Percentiles rank a stretch among this genome's conserved stretches.
Conservation (phyloP, 768 basidiomycete genomes). For the Phallus indusiatus region DNA sequence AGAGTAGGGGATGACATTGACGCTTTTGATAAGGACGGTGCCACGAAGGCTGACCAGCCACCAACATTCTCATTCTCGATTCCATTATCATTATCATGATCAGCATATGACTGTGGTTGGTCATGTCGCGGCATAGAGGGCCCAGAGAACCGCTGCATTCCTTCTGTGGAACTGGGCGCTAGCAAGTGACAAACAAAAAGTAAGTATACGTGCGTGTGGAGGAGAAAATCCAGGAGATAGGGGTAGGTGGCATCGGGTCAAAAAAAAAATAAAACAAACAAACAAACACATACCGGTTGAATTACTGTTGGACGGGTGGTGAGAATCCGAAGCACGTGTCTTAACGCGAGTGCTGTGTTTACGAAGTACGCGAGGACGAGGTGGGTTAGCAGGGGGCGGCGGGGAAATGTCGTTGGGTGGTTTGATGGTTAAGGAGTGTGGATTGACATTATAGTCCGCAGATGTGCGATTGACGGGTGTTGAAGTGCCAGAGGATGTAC, state of each 20-base stretch:
- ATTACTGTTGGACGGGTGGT: neutral
- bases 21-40: conserved; percentile 5
- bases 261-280: neutral
- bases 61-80: neutral
- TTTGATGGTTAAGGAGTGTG: neutral
- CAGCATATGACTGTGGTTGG: neutral
- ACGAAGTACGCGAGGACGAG: conserved; percentile 6
- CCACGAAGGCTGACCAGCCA: conserved; percentile 1
- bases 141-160: neutral
- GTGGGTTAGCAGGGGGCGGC: neutral
- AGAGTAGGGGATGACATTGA: conserved; percentile 8
- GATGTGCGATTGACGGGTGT: neutral
- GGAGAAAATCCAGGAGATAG: neutral
- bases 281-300: conserved; percentile 1
- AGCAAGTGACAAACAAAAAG: neutral
- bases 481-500: neutral
- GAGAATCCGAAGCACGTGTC: neutral
- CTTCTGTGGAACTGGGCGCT: neutral
- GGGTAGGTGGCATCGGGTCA: too few species aligned
- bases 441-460: neutral
- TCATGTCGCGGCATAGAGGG: neutral
- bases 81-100: neutral
- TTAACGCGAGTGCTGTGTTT: neutral
- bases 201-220: neutral
- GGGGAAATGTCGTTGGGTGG: neutral